phyloP scores from a whole-genome alignment of 805 yeast genomes.

The Gaillardinia entomophila region DNA sequence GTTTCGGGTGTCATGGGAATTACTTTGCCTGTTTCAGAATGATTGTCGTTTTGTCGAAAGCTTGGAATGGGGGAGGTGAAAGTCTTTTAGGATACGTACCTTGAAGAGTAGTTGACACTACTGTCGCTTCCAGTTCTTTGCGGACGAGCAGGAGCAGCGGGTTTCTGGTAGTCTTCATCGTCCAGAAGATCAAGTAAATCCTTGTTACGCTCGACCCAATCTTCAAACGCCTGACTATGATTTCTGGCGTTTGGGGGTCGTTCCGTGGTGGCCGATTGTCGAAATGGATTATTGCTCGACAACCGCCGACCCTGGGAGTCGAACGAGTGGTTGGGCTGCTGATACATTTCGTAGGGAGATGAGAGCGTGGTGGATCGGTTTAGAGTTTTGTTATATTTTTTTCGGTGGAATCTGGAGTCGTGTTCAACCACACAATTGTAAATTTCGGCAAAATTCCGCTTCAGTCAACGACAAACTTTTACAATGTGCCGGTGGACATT shows the following conservation, averaged over 20 bases:
- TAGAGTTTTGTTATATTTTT: no score
- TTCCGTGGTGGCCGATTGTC: constrained; percentile 22
- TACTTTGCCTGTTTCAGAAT: neutral
- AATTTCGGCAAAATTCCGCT: no score
- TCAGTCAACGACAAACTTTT: no score
- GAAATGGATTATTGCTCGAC: constrained; percentile 71
- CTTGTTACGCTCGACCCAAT: constrained; percentile 51
- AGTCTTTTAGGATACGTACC: constrained; percentile 17
- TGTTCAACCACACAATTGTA: no score
- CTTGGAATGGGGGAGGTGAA: constrained; percentile 6
- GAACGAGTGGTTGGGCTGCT: constrained; percentile 30
- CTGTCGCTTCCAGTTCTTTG: constrained; percentile 30
- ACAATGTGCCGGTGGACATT: no score
- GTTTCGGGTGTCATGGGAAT: neutral
- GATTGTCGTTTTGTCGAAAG: constrained; percentile 4
- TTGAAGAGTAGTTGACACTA: constrained; percentile 24
- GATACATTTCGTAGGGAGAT: no score
- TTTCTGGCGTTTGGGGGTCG: constrained; percentile 4
- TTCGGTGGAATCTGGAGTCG: no score
- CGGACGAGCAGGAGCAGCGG: constrained; percentile 20
- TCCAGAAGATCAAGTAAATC: constrained; percentile 35
- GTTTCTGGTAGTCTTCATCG: constrained; percentile 35
- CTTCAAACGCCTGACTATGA: constrained; percentile 35
- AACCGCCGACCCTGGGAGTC: constrained; percentile 38
- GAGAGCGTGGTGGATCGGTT: no score